Base-by-base conservation (phyloP, 768 basidiomycete genomes). In the Xerocomellus amylosporus region DNA sequence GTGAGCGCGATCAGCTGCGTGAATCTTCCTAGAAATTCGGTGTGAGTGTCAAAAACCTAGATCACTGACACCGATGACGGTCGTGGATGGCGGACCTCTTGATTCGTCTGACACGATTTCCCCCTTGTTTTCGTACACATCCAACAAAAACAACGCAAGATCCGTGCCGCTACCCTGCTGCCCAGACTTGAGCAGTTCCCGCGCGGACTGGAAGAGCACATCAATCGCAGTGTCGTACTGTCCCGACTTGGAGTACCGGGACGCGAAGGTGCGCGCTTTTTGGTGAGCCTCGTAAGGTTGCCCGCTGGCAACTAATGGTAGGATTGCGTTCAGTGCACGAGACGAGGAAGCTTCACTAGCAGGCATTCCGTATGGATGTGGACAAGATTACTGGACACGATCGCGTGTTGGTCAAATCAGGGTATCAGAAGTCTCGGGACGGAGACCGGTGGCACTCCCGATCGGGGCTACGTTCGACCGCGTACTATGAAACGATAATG, bases 201-300 rank as follows among this genome's bases (percentile, higher is more conserved):
- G 79, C 2, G 93, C 87, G 41, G 86, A 87, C 64, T 93, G 89
- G 73, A 97, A 98, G 46, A 98, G 83, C 5, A 98, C 89, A 70
- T 95, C 88, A 71, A 93, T 89, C 17, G 97, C 95, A 14, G 86
- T 86, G 65, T 87, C 86, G 65, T 87, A 86, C 61, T 95, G 88
- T 3, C 77, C 77, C 4, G 90, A 82, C 75, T 93, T 93, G 47
- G 79, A 77, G 69, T 92, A 92, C 63, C 95, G 81, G 4, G 94
- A 86, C 5, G 93, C 93, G 60, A 96, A 97, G 17, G 95, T 98
- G 26, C 96, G 84, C 10, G 94, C 93, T 73, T 98, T 98, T 71
- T 98, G 95, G 64, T 98, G 96, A 0, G 95, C 95, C 57, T 94
- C 92, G 70, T 97, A 97, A 14, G 80, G 71, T 34, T 93, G 91